Percentiles rank a stretch among this genome's conserved stretches.
Conservation (phyloP, 179 eudicot species). For the Amaranthus tricolor region DNA sequence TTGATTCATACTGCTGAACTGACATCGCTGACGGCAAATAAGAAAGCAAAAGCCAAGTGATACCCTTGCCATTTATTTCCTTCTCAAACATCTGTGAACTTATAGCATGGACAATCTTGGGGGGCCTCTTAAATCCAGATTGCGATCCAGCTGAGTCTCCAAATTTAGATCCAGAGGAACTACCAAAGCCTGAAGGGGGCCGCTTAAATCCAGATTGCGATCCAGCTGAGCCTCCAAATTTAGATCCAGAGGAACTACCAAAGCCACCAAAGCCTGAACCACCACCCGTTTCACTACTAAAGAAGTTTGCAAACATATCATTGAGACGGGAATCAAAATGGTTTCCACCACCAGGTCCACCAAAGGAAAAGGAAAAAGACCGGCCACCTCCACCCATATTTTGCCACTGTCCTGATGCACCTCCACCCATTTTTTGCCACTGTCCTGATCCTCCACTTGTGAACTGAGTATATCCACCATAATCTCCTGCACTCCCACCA, state of each 20-base stretch:
- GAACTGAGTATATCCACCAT: slow-evolving; percentile 60
- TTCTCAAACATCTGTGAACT: slow-evolving; percentile 57
- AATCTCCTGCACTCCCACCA: slow-evolving; percentile 50
- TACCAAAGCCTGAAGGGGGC: slow-evolving; percentile 26
- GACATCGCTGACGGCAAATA: slow-evolving; percentile 44
- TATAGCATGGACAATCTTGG: slow-evolving; percentile 44
- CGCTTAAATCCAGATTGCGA: slow-evolving; percentile 29
- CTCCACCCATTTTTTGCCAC: slow-evolving; percentile 81
- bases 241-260: slow-evolving; percentile 33
- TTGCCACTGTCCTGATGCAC: slow-evolving; percentile 61
- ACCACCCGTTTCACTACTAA: slow-evolving; percentile 61
- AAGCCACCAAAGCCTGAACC: slow-evolving; percentile 41
- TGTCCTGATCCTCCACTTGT: slow-evolving; percentile 72
- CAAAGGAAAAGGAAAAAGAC: slow-evolving; percentile 88
- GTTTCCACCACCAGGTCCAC: slow-evolving; percentile 56
- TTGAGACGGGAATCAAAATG: slow-evolving; percentile 67
- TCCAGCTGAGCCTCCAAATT: slow-evolving; percentile 61
- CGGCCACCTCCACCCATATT: slow-evolving; percentile 65
- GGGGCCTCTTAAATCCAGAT: slow-evolving; percentile 38
- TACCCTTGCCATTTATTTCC: slow-evolving; percentile 66
- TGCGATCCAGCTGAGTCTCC: slow-evolving; percentile 60
- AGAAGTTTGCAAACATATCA: slow-evolving; percentile 78
- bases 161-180: slow-evolving; percentile 38
- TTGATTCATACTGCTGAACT: slow-evolving; percentile 48
- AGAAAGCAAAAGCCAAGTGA: slow-evolving; percentile 72